These are phyloP conservation scores for Tillandsia leiboldiana DNA, from an alignment of 176 grass and related monocot genomes.

Conservation along the genomic window DNA sequence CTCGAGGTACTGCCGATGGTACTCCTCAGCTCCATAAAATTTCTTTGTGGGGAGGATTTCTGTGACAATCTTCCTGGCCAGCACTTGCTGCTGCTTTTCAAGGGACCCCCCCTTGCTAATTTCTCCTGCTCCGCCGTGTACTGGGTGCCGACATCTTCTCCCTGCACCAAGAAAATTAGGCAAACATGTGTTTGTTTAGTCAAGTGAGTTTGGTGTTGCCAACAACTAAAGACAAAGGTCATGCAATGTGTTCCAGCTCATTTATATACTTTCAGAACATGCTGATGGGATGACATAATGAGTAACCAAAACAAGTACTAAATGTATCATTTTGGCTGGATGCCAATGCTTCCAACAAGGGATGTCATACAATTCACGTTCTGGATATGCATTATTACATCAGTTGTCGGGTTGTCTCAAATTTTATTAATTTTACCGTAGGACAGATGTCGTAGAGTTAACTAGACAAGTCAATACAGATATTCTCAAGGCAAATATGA, in stretches of 20 bases:
- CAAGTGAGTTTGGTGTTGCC: background rate
- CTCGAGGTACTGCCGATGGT: constrained; percentile 92
- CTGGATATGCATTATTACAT: too few species aligned
- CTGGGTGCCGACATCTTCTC: constrained; percentile 80
- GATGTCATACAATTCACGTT: too few species aligned
- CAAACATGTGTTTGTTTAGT: background rate
- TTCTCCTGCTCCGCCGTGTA: constrained; percentile 78
- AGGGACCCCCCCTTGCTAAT: constrained; percentile 48
- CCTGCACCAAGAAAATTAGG: constrained; percentile 28
- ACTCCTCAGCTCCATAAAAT: constrained; percentile 93
- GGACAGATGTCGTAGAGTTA: too few species aligned
- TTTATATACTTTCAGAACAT: background rate
- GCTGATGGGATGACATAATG: too few species aligned
- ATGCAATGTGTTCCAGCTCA: background rate
- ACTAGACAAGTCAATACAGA: too few species aligned
- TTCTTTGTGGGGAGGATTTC: constrained; percentile 80
- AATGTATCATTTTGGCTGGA: too few species aligned
- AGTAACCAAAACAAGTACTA: too few species aligned
- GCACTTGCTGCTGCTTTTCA: constrained; percentile 55
- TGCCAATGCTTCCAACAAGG: too few species aligned
- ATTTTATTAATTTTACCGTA: too few species aligned
- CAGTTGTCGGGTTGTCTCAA: too few species aligned
- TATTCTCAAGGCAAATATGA: too few species aligned
- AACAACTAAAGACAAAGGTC: background rate
- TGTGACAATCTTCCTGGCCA: constrained; percentile 65